Conservation (phyloP, 2,329 filamentous ascomycete genomes). For the Sphaceloma murrayae region DNA sequence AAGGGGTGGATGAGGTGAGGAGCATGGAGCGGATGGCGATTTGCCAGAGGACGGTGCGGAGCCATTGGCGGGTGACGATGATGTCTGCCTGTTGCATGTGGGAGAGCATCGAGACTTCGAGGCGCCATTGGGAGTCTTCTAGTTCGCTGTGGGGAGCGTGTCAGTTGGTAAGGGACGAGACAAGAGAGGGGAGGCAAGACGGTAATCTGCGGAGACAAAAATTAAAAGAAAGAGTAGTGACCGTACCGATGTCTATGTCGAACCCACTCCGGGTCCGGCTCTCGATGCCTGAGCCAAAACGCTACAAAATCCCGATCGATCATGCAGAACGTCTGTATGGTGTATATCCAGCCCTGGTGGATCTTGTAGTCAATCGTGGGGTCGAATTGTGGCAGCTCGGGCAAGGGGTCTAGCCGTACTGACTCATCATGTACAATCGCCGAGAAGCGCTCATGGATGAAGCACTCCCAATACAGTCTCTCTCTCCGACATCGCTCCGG, state of each 20-base stretch:
- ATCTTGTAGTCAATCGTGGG: conserved; percentile 32
- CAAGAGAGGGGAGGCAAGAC: too few relatives aligned
- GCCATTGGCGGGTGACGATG: conserved; percentile 43
- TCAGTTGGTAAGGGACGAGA: too few relatives aligned
- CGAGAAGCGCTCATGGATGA: conserved; percentile 49
- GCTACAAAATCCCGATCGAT: conserved; percentile 38
- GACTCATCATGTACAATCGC: conserved; percentile 42
- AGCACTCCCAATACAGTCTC: conserved; percentile 47
- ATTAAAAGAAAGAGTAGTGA: conserved; percentile 5
- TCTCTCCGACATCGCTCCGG: conserved; percentile 37
- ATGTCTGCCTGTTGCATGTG: conserved; percentile 42
- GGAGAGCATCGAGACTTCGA: conserved; percentile 30
- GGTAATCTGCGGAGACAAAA: too few relatives aligned
- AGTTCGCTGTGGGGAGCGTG: conserved; percentile 30
- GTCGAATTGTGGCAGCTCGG: conserved; percentile 34
- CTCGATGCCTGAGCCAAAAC: conserved; percentile 36
- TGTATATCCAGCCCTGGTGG: conserved; percentile 36
- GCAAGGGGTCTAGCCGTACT: conserved; percentile 34
- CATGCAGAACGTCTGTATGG: conserved; percentile 38
- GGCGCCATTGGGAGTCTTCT: conserved; percentile 37
- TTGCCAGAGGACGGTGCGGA: conserved; percentile 41
- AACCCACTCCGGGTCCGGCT: conserved; percentile 8
- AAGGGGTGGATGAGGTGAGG: conserved; percentile 31
- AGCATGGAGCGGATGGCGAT: conserved; percentile 40
- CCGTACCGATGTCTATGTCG: not conserved